Conservation (phyloP, 2,329 filamentous ascomycete genomes). For the Fusarium sororula region DNA sequence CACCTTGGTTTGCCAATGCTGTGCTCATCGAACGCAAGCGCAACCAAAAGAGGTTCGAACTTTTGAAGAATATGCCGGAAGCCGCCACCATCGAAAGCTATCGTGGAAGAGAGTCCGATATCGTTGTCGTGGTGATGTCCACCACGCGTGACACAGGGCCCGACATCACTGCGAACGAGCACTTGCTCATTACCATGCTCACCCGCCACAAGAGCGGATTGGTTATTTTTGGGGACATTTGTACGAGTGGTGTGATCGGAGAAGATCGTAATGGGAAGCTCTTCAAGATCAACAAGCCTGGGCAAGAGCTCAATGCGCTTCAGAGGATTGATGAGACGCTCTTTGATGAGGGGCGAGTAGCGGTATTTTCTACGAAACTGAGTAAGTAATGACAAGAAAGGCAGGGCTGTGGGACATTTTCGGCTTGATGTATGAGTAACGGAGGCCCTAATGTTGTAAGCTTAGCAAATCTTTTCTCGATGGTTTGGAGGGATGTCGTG, state of each 20-base stretch:
- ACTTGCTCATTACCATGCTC: neutral
- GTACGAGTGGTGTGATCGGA: neutral
- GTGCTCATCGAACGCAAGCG: neutral
- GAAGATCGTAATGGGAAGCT: neutral
- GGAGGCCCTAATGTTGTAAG: no score
- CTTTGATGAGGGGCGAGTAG: neutral
- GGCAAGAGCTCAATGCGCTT: neutral
- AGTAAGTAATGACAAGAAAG: neutral
- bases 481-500: no score
- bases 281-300: neutral
- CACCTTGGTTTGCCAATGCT: neutral
- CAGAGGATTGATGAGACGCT: neutral
- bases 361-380: rapidly evolving
- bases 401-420: no score
- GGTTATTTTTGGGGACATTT: neutral
- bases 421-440: no score
- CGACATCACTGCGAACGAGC: neutral
- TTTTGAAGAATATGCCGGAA: neutral
- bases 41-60: neutral
- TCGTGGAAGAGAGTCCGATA: neutral
- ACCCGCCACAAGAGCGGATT: neutral
- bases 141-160: neutral
- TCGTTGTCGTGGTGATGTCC: neutral
- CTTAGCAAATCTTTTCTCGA: no score
- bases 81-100: neutral